These are phyloP conservation scores for Ilex aquifolium DNA, from an alignment of 257 asterid species.

Conservation along the genomic window DNA sequence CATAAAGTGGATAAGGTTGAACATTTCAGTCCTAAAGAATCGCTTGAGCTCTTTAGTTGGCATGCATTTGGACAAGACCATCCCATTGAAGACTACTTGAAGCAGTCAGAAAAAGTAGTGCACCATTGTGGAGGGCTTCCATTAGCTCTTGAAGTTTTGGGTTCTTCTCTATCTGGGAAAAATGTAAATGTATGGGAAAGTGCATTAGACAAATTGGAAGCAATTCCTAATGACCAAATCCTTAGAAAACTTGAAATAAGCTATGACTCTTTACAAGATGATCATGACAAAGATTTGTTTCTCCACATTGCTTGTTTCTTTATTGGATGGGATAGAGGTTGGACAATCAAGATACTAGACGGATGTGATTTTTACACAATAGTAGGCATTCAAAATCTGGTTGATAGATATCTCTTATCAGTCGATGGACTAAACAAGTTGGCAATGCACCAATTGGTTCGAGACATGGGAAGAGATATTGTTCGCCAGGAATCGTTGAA, in stretches of 20 bases:
- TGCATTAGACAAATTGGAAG: conserved; percentile 11
- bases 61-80: conserved; percentile 4
- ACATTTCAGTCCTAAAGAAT: conserved; percentile 12
- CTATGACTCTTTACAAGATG: no score
- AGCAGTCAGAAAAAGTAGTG: conserved; percentile 9
- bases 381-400: no score
- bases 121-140: conserved; percentile 17
- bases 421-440: conserved; percentile 5
- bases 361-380: no score
- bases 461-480: conserved; percentile 17
- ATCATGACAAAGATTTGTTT: no score
- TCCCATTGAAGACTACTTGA: no score
- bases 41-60: conserved; percentile 18
- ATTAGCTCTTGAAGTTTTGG: conserved; percentile 13
- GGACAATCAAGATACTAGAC: no score
- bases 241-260: background rate
- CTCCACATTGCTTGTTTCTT: no score
- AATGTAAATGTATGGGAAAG: conserved; percentile 8
- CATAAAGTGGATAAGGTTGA: conserved; percentile 13
- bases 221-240: conserved; percentile 11
- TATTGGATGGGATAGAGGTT: no score
- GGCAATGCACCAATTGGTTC: background rate
- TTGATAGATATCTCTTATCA: conserved; percentile 5
- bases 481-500: conserved; percentile 16
- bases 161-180: background rate